These are phyloP conservation scores for Sutorius eximius DNA, from an alignment of 1,284 basidiomycete species.

Conservation along the genomic window DNA sequence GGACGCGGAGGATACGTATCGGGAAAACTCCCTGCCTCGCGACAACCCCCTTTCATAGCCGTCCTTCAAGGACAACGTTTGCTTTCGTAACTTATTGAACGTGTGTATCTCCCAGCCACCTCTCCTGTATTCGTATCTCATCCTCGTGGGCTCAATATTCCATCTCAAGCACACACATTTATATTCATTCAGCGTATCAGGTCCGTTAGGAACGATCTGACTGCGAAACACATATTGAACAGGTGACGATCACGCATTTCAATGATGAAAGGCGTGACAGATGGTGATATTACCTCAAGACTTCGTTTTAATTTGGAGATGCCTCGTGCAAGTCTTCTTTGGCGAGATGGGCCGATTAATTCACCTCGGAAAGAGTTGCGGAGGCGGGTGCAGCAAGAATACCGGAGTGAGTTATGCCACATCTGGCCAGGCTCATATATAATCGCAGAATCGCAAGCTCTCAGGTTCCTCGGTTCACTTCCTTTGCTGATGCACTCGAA, in stretches of 20 bases:
- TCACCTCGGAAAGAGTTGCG: constrained; percentile 19
- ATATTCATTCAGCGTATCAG: constrained; percentile 12
- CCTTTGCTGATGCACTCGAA: constrained; percentile 29
- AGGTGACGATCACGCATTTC: constrained; percentile 37
- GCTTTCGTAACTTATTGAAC: constrained; percentile 31
- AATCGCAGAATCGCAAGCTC: constrained; percentile 15
- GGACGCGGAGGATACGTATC: constrained; percentile 61
- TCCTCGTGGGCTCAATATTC: constrained; percentile 30
- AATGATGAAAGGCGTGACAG: constrained; percentile 23
- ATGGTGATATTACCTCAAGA: constrained; percentile 37
- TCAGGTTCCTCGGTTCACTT: constrained; percentile 11
- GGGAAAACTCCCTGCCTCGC: constrained; percentile 44
- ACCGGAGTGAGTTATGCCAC: constrained; percentile 23
- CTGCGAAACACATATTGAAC: constrained; percentile 26
- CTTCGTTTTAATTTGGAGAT: constrained; percentile 26
- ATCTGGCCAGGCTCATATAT: constrained; percentile 21
- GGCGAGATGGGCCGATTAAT: constrained; percentile 13
- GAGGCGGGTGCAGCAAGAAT: constrained; percentile 12
- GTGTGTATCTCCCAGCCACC: constrained; percentile 28
- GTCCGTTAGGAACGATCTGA: constrained; percentile 31
- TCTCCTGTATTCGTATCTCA: constrained; percentile 33
- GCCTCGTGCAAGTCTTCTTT: constrained; percentile 29
- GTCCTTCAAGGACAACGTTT: constrained; percentile 45
- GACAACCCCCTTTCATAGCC: constrained; percentile 65
- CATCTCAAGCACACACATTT: constrained; percentile 21